Evolutionary conservation across 192 early-diverging fungal genomes (phyloP).

Genomic region (Podila clonocystis): DNA sequence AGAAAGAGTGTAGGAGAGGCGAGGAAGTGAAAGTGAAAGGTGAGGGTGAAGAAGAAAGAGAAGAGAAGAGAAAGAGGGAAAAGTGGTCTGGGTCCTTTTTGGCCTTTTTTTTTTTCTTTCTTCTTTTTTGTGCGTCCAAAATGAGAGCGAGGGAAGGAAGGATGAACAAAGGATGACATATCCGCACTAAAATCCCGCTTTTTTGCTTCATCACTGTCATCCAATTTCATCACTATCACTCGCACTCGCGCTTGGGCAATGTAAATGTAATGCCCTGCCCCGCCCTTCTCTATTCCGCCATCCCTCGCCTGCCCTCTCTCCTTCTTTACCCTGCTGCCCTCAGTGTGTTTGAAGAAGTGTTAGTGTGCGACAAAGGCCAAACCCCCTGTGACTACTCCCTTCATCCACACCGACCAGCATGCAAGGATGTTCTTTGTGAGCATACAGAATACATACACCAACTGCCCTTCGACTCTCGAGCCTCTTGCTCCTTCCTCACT

Average conservation of each 20-base stretch:
- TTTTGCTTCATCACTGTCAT: too few species aligned
- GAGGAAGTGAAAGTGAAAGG: neutral
- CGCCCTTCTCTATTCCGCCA: too few species aligned
- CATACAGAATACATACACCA: neutral
- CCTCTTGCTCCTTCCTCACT: neutral
- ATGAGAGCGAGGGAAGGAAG: neutral
- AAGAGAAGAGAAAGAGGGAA: slow-evolving; percentile 2
- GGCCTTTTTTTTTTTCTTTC: neutral
- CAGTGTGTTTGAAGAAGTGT: neutral
- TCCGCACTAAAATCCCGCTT: too few species aligned
- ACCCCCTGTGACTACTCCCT: neutral
- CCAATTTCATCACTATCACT: too few species aligned
- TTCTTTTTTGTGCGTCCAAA: neutral
- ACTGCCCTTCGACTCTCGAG: neutral
- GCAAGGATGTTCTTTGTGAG: neutral
- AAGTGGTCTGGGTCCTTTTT: neutral
- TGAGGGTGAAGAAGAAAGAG: neutral
- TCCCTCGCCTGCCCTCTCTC: too few species aligned
- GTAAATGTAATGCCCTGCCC: too few species aligned
- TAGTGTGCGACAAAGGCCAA: neutral
- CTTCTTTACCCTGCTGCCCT: neutral
- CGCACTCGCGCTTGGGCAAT: too few species aligned
- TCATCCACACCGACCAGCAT: neutral
- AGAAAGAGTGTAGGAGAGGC: neutral
- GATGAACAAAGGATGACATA: too few species aligned